Conservation (phyloP, 768 basidiomycete genomes). For the Podaxis mareebaensis region DNA sequence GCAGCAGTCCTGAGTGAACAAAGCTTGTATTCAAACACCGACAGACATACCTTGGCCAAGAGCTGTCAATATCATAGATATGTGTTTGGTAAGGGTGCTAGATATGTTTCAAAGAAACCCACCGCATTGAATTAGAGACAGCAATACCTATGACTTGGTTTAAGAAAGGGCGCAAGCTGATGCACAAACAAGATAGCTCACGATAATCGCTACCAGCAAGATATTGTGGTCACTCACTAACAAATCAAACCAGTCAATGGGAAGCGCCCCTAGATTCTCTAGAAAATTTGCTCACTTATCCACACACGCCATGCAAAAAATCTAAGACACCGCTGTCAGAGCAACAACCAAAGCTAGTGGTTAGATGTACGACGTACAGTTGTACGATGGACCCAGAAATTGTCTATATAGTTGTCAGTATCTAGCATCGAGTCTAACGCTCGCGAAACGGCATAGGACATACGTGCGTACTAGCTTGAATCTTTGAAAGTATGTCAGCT, state of each 20-base stretch:
- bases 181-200: not conserved
- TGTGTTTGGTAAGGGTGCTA: not conserved
- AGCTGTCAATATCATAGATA: not conserved
- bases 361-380: not conserved
- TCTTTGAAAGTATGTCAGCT: not conserved
- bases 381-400: not conserved
- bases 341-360: not conserved
- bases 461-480: not conserved
- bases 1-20: not conserved
- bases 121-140: not conserved
- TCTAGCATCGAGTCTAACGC: not conserved
- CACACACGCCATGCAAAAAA: conserved; percentile 20
- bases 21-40: not conserved
- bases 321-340: not conserved
- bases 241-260: not conserved
- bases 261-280: not conserved
- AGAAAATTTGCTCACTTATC: conserved; percentile 6
- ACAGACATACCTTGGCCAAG: not conserved
- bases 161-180: not conserved
- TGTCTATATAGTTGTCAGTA: not conserved
- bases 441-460: not conserved
- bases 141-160: not conserved
- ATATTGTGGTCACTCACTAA: not conserved
- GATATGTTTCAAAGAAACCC: not conserved
- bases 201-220: not conserved